Conservation (phyloP, 202 grass and related monocot genomes). For the Miscanthus sacchariflorus region DNA sequence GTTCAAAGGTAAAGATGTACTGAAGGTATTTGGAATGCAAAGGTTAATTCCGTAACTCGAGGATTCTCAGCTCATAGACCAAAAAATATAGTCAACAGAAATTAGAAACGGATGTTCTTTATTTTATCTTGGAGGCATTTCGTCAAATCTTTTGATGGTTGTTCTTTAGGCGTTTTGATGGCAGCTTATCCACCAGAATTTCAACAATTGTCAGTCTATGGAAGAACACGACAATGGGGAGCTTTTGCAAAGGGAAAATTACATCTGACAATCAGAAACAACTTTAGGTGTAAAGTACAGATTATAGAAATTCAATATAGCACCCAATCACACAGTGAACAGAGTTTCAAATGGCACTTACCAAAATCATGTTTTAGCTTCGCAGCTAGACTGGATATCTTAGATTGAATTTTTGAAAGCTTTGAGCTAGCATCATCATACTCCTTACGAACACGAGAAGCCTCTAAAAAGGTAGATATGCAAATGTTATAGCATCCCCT, state of each 20-base stretch:
- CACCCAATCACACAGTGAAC: constrained; percentile 7
- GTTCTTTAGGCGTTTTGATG: neutral
- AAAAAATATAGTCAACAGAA: constrained; percentile 29
- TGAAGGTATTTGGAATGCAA: neutral
- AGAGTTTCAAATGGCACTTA: constrained; percentile 49
- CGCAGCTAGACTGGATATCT: constrained; percentile 69
- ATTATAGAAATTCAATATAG: neutral
- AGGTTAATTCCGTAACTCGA: neutral
- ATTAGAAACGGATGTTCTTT: neutral
- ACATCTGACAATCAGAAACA: constrained; percentile 19
- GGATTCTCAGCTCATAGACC: neutral
- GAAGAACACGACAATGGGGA: constrained; percentile 10
- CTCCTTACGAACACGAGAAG: constrained; percentile 82
- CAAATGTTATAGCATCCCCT: constrained; percentile 35
- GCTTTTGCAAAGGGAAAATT: constrained; percentile 27
- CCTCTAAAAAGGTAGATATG: constrained; percentile 62
- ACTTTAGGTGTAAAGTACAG: neutral
- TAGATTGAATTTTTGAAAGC: constrained; percentile 94
- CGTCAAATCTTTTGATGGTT: neutral
- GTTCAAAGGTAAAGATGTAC: constrained; percentile 5
- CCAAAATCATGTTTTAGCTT: constrained; percentile 94
- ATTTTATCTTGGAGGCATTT: constrained; percentile 11
- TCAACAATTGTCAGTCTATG: neutral
- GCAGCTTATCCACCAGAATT: constrained; percentile 1
- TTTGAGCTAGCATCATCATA: constrained; percentile 95